Conservation (phyloP, 805 yeast species). For the Candida vaughaniae region DNA sequence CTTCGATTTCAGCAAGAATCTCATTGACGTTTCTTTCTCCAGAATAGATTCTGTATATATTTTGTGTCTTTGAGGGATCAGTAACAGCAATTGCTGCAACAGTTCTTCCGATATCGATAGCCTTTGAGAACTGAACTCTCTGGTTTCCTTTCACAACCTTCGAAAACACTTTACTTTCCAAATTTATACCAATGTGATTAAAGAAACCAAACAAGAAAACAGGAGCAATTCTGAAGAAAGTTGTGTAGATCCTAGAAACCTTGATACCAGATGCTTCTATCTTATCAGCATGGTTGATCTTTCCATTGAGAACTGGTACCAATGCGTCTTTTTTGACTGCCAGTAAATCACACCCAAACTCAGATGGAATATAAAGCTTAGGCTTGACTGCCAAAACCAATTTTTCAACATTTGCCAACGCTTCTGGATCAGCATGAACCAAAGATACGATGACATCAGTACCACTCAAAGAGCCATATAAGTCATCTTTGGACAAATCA, state of each 20-base stretch:
- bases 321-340: constrained; percentile 13
- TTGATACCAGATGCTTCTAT: constrained; percentile 39
- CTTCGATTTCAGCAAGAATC: constrained; percentile 36
- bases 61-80: constrained; percentile 41
- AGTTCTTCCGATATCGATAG: constrained; percentile 44
- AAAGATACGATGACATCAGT: constrained; percentile 53
- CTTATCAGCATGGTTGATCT: constrained; percentile 38
- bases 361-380: constrained; percentile 57
- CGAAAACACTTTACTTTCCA: constrained; percentile 30
- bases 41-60: constrained; percentile 42
- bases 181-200: constrained; percentile 37
- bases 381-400: constrained; percentile 43
- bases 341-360: constrained; percentile 52
- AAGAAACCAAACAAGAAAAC: constrained; percentile 34
- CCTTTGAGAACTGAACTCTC: constrained; percentile 33
- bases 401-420: constrained; percentile 34
- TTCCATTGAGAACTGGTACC: constrained; percentile 34
- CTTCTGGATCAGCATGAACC: constrained; percentile 27
- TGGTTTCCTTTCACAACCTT: constrained; percentile 40
- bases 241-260: constrained; percentile 43
- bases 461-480: constrained; percentile 40
- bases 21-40: constrained; percentile 38
- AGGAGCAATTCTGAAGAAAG: constrained; percentile 28
- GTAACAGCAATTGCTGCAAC: constrained; percentile 42
- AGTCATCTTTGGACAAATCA: constrained; percentile 19